phyloP scores from a whole-genome alignment of 345 rosid species.

The Corchorus olitorius region DNA sequence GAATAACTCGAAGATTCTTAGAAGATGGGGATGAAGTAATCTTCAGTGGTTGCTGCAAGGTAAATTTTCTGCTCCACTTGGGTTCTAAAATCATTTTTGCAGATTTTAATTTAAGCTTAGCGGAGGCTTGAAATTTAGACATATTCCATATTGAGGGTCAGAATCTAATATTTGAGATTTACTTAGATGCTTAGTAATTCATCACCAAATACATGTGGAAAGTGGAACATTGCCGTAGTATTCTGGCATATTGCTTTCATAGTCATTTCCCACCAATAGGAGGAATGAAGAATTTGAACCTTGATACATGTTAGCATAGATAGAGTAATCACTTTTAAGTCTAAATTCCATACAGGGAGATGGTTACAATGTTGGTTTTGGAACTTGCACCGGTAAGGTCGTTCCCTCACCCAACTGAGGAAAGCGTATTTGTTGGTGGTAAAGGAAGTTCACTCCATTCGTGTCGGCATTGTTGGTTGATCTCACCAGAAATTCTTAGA shows the following conservation, averaged over 20 bases:
- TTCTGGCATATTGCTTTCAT: neutral
- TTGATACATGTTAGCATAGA: neutral
- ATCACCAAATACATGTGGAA: neutral
- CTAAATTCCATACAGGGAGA: constrained; percentile 66
- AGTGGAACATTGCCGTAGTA: neutral
- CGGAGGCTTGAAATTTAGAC: neutral
- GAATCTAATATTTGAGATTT: neutral
- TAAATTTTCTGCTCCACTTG: constrained; percentile 20
- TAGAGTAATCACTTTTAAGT: neutral
- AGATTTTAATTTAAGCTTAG: neutral
- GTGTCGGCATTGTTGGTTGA: neutral
- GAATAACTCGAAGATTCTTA: constrained; percentile 65
- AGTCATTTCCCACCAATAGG: neutral
- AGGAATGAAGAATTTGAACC: neutral
- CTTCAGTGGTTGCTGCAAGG: constrained; percentile 81
- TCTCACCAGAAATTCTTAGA: neutral
- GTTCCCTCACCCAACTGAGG: constrained; percentile 52
- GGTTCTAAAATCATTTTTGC: neutral
- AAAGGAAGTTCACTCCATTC: neutral
- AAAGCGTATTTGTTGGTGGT: neutral
- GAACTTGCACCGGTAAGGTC: constrained; percentile 82
- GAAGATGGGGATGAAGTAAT: constrained; percentile 96
- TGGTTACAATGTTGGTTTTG: constrained; percentile 88
- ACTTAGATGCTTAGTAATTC: neutral
- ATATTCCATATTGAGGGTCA: neutral